These are phyloP conservation scores for Paramecium bursaria DNA, from an alignment of 73 alveolate genomes.

Conservation along the genomic window DNA sequence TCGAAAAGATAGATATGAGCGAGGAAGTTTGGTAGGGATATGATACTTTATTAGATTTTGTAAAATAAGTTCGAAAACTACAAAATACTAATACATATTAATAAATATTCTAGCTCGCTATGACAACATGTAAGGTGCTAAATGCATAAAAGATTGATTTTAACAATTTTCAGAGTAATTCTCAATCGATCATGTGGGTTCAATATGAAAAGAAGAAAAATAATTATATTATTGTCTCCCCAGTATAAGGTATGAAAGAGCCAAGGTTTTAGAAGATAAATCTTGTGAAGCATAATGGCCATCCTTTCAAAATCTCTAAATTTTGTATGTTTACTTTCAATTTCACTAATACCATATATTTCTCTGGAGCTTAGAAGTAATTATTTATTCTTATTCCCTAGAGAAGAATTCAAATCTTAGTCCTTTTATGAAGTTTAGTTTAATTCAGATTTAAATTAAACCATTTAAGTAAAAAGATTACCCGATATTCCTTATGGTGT, in stretches of 20 bases:
- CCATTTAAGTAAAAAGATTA: constrained; percentile 16
- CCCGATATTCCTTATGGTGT: constrained; percentile 65
- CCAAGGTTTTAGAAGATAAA: constrained; percentile 44
- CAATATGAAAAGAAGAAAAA: constrained; percentile 50
- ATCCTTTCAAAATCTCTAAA: constrained; percentile 59
- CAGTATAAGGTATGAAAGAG: constrained; percentile 57
- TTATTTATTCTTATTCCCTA: background rate
- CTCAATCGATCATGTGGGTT: constrained; percentile 51
- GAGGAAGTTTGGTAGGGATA: background rate
- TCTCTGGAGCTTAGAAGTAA: constrained; percentile 59
- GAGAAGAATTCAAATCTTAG: constrained; percentile 65
- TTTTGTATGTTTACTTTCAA: constrained; percentile 67
- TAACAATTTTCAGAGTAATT: constrained; percentile 2
- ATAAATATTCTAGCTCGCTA: background rate
- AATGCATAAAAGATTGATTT: constrained; percentile 15
- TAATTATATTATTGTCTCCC: constrained; percentile 36
- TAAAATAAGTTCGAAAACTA: background rate
- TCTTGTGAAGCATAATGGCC: constrained; percentile 30
- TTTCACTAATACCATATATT: constrained; percentile 44
- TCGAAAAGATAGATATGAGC: background rate
- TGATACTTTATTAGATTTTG: constrained; percentile 13
- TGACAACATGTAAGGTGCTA: background rate
- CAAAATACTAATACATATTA: background rate
- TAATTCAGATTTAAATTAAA: constrained; percentile 11
- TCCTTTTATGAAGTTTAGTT: constrained; percentile 33